These are phyloP conservation scores for Saposhnikovia divaricata DNA, from an alignment of 129 eudicot genomes.

Conservation along the genomic window DNA sequence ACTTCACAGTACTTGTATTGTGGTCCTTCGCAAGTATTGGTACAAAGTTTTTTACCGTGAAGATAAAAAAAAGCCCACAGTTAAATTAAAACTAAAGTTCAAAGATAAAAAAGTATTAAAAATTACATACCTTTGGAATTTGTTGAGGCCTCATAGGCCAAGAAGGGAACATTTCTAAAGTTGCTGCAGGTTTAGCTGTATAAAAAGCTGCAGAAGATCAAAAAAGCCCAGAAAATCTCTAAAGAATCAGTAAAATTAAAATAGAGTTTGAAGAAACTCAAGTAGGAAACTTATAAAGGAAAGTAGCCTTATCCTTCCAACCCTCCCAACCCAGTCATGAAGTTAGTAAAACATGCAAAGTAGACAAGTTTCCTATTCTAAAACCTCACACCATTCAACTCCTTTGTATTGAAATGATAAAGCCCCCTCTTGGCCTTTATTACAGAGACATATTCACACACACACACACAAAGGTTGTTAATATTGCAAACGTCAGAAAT, in stretches of 20 bases:
- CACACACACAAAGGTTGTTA: slow-evolving; percentile 12
- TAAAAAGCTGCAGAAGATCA: slow-evolving; percentile 82
- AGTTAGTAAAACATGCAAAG: slow-evolving; percentile 54
- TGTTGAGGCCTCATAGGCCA: slow-evolving; percentile 93
- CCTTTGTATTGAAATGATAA: slow-evolving; percentile 31
- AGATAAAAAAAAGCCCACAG: background rate
- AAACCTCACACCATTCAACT: slow-evolving; percentile 47
- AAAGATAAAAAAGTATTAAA: slow-evolving; percentile 17
- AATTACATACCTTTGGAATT: slow-evolving; percentile 42
- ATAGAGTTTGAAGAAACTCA: slow-evolving; percentile 8
- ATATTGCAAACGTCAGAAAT: slow-evolving; percentile 37
- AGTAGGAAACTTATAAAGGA: slow-evolving; percentile 14
- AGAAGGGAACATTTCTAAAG: slow-evolving; percentile 98
- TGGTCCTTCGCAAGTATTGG: slow-evolving; percentile 10
- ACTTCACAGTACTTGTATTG: background rate
- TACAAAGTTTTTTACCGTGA: background rate
- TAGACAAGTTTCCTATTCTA: slow-evolving; percentile 36
- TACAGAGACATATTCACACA: slow-evolving; percentile 45
- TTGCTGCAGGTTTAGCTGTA: slow-evolving; percentile 74
- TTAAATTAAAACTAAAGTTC: slow-evolving; percentile 16
- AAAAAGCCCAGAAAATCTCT: slow-evolving; percentile 26
- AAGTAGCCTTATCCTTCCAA: slow-evolving; percentile 34
- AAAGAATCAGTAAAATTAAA: slow-evolving; percentile 19
- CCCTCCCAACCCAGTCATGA: slow-evolving; percentile 32
- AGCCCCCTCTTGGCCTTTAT: slow-evolving; percentile 11